Conservation (phyloP, 75 land plant genomes). For the Sequoia sempervirens region DNA sequence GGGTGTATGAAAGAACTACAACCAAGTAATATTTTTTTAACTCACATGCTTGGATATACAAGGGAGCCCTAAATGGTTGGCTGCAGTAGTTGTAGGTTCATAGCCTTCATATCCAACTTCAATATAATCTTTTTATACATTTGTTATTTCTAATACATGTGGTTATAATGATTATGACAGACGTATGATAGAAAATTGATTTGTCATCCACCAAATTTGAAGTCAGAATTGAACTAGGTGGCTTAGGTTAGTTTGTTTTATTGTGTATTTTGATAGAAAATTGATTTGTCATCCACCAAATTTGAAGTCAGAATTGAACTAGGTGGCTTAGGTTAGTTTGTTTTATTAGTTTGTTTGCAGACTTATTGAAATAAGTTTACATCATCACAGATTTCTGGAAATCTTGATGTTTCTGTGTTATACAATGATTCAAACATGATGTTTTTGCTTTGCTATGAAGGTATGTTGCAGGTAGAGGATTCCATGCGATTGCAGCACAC, state of each 20-base stretch:
- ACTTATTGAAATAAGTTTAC: neutral
- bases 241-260: neutral
- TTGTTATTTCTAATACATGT: too few species aligned
- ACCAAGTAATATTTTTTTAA: too few species aligned
- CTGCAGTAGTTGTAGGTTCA: neutral
- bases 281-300: neutral
- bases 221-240: neutral
- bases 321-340: neutral
- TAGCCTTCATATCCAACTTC: neutral
- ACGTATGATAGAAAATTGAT: neutral
- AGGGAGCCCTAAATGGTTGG: neutral
- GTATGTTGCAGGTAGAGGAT: constrained; percentile 75
- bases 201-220: neutral
- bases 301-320: neutral
- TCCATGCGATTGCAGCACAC: constrained; percentile 93
- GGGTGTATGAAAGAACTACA: too few species aligned
- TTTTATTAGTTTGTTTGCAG: neutral
- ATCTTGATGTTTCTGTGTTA: neutral
- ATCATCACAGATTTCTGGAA: neutral
- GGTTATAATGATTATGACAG: neutral
- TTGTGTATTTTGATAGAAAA: neutral
- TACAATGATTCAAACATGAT: neutral
- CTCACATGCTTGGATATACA: neutral
- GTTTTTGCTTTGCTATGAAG: constrained; percentile 35
- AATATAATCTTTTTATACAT: neutral